Conservation (phyloP, 306 rosid genomes). For the Amphicarpaea edgeworthii region DNA sequence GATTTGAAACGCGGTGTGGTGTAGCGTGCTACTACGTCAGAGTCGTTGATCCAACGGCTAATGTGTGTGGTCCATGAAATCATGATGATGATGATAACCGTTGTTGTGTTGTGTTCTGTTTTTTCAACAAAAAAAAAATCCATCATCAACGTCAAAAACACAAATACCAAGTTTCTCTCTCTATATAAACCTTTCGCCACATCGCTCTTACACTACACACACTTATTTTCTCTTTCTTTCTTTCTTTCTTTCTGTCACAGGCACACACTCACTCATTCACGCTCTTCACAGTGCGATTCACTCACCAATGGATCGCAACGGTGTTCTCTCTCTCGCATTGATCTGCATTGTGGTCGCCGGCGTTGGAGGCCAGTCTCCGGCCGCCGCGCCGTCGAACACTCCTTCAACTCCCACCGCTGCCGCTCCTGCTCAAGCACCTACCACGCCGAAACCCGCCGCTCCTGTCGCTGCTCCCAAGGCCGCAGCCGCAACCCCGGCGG, state of each 20-base stretch:
- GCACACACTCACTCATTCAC: not conserved
- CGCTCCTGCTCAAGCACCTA: conserved; percentile 58
- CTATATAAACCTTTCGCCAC: conserved; percentile 53
- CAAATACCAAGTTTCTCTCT: no score
- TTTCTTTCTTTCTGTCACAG: no score
- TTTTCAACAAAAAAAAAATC: conserved; percentile 14
- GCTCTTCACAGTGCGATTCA: not conserved
- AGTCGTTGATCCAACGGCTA: conserved; percentile 70
- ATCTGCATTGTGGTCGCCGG: conserved; percentile 77
- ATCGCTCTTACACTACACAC: not conserved
- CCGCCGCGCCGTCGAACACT: conserved; percentile 59
- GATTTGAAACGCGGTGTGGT: conserved; percentile 27
- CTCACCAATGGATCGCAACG: conserved; percentile 65
- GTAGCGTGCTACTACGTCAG: not conserved
- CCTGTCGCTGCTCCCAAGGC: conserved; percentile 70
- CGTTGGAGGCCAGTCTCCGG: conserved; percentile 87
- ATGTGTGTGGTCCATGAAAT: conserved; percentile 48
- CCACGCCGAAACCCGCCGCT: conserved; percentile 57
- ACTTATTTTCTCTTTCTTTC: not conserved
- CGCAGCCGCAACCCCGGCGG: conserved; percentile 1
- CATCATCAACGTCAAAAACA: conserved; percentile 25
- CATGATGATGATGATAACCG: conserved; percentile 47
- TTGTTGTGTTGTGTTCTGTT: no score
- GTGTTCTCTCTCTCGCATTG: conserved; percentile 61
- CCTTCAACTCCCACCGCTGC: conserved; percentile 53